These are phyloP conservation scores for Protomyces macrosporus DNA, from an alignment of 1,139 yeast species.

Conservation along the genomic window DNA sequence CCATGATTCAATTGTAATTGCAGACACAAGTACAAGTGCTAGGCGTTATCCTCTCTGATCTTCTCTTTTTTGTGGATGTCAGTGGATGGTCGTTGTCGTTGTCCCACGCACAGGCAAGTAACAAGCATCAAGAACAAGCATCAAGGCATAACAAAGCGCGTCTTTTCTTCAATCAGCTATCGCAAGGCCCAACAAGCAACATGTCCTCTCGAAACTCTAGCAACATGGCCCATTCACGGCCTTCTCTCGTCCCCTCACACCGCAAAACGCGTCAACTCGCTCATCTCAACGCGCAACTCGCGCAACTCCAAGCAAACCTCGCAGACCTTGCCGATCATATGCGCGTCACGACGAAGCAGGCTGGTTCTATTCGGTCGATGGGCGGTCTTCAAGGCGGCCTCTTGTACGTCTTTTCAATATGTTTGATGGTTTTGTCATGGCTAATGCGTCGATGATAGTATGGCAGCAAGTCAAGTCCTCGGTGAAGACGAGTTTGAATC, in stretches of 20 bases:
- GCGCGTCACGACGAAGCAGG: conserved; percentile 53
- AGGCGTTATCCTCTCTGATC: too few relatives aligned
- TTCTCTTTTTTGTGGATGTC: too few relatives aligned
- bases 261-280: conserved; percentile 51
- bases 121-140: too few relatives aligned
- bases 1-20: background rate
- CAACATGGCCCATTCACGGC: background rate
- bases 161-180: too few relatives aligned
- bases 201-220: background rate
- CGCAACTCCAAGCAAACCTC: conserved; percentile 57
- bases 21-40: too few relatives aligned
- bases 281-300: conserved; percentile 58
- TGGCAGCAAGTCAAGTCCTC: conserved; percentile 61
- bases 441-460: conserved; percentile 35
- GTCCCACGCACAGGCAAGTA: too few relatives aligned
- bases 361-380: conserved; percentile 50
- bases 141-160: too few relatives aligned
- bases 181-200: too few relatives aligned
- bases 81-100: too few relatives aligned
- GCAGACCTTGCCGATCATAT: conserved; percentile 54
- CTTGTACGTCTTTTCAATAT: conserved; percentile 32
- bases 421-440: background rate
- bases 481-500: conserved; percentile 34
- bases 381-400: conserved; percentile 60
- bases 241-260: conserved; percentile 17